These are phyloP conservation scores for Brasilioporus rufonigricans DNA, from an alignment of 768 basidiomycete genomes.

Conservation along the genomic window DNA sequence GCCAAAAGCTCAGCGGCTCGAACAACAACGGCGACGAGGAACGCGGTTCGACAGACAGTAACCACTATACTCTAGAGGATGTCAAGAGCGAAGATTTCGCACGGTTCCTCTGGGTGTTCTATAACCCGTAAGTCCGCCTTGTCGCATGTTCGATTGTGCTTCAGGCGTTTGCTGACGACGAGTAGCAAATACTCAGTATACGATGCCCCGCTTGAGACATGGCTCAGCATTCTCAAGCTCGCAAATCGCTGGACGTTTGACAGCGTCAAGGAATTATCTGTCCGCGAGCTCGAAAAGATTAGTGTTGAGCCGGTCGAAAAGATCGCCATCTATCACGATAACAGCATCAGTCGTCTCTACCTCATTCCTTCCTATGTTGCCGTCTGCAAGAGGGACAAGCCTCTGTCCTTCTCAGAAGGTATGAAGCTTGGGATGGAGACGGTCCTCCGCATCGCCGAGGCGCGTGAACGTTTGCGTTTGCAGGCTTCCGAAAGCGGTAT, in stretches of 20 bases:
- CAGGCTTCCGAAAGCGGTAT: conserved; percentile 31
- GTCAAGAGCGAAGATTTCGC: conserved; percentile 48
- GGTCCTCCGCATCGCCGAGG: conserved; percentile 35
- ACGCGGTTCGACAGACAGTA: conserved; percentile 38
- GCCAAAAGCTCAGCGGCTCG: conserved; percentile 29
- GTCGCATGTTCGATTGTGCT: neutral
- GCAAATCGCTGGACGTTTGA: conserved; percentile 42
- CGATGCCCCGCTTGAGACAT: conserved; percentile 38
- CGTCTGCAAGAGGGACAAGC: conserved; percentile 36
- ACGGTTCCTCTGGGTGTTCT: conserved; percentile 60
- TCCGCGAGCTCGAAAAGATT: conserved; percentile 39
- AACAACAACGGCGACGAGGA: conserved; percentile 30
- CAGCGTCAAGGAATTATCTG: conserved; percentile 37
- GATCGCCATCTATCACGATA: conserved; percentile 38
- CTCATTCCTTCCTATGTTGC: conserved; percentile 36
- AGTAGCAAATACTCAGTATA: conserved; percentile 38
- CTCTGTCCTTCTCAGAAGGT: conserved; percentile 39
- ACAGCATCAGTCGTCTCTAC: conserved; percentile 33
- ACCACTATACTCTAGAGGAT: conserved; percentile 45
- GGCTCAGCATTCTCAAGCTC: conserved; percentile 40
- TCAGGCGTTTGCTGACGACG: neutral
- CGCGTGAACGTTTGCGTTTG: conserved; percentile 40
- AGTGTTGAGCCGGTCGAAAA: conserved; percentile 35
- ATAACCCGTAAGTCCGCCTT: conserved; percentile 49
- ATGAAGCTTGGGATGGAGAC: conserved; percentile 41